Conservation (phyloP, 2,329 filamentous ascomycete species). For the Keithomyces neogunnii region DNA sequence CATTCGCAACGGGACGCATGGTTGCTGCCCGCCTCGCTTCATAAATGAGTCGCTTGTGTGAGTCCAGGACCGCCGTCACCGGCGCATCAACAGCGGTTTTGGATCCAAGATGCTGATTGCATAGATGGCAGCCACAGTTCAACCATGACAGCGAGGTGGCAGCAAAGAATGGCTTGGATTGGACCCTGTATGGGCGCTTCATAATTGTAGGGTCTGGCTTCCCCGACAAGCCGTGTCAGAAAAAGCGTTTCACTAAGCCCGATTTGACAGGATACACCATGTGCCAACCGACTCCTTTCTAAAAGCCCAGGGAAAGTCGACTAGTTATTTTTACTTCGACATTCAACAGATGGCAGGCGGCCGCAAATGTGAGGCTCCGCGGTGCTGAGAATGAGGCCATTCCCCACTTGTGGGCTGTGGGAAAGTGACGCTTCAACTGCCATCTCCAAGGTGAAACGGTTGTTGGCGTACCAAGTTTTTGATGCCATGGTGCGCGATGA, state of each 20-base stretch:
- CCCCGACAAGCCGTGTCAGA: conserved; percentile 8
- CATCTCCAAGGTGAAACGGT: not conserved
- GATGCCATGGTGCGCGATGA: too few relatives aligned
- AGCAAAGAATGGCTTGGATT: not conserved
- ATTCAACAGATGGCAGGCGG: not conserved
- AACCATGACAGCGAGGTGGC: not conserved
- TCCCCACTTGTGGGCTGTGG: not conserved
- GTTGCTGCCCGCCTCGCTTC: too few relatives aligned
- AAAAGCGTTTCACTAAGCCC: conserved; percentile 6
- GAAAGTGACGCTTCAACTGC: not conserved
- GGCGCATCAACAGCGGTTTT: too few relatives aligned
- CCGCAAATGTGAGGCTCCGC: not conserved
- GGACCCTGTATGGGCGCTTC: not conserved
- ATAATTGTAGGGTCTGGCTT: not conserved
- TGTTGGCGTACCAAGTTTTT: not conserved
- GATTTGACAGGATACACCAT: not conserved
- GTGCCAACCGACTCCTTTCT: not conserved
- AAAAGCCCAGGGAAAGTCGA: not conserved
- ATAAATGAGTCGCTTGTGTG: too few relatives aligned
- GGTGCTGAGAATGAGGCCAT: not conserved
- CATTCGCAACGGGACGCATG: too few relatives aligned
- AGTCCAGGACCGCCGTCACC: too few relatives aligned
- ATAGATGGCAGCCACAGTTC: not conserved
- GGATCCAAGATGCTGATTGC: too few relatives aligned
- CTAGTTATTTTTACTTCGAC: not conserved